These are phyloP conservation scores for Pyricularia grisea DNA, from an alignment of 2,329 filamentous ascomycete species.

Conservation along the genomic window DNA sequence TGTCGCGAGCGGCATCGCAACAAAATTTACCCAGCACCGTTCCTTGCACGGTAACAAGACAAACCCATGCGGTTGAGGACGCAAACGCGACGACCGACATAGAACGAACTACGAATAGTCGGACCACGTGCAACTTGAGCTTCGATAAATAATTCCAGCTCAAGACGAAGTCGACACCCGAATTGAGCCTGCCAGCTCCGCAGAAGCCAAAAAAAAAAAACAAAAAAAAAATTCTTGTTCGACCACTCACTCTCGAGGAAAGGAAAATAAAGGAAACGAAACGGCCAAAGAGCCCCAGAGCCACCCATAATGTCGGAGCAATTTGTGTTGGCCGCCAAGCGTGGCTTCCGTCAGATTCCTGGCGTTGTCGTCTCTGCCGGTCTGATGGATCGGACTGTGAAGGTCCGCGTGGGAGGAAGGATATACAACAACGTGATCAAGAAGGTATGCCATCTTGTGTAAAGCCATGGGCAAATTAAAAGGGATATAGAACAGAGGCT, in stretches of 20 bases:
- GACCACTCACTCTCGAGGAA: not conserved
- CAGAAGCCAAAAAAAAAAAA: not conserved
- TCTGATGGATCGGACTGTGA: slow-evolving; percentile 69
- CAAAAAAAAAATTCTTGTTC: not conserved
- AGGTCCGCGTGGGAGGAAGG: slow-evolving; percentile 62
- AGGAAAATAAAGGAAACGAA: not conserved
- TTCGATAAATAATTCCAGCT: not conserved
- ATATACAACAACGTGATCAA: slow-evolving; percentile 64
- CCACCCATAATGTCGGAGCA: slow-evolving; percentile 24
- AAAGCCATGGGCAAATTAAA: not conserved
- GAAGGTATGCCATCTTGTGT: slow-evolving; percentile 45
- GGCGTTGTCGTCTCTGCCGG: slow-evolving; percentile 72
- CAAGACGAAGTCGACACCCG: not conserved
- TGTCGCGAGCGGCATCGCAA: not conserved
- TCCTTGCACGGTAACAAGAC: not conserved
- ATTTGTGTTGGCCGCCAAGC: slow-evolving; percentile 24
- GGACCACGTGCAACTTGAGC: not conserved
- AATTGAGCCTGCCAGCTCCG: not conserved
- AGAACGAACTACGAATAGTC: not conserved
- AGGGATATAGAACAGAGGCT: not conserved
- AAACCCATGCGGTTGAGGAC: not conserved
- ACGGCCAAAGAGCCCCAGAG: not conserved
- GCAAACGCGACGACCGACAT: not conserved
- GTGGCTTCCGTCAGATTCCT: slow-evolving; percentile 40
- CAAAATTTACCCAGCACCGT: not conserved